These are phyloP conservation scores for Termitomyces sp. DNA, from an alignment of 768 basidiomycete genomes.

Conservation along the genomic window DNA sequence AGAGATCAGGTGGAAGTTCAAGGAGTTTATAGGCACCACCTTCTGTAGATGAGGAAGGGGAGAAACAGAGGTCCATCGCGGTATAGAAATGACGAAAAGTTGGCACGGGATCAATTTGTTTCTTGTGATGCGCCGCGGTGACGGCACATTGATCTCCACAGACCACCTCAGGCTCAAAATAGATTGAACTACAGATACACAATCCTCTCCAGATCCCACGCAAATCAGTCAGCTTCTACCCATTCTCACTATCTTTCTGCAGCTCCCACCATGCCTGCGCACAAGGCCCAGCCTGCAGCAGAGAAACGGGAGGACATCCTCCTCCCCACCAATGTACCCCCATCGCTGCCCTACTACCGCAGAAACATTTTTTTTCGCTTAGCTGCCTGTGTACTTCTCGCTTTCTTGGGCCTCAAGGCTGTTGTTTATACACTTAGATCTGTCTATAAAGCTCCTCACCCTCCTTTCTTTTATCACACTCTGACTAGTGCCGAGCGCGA, in stretches of 20 bases:
- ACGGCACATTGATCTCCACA: too few species aligned
- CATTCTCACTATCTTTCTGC: not conserved
- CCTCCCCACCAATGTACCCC: constrained; percentile 4
- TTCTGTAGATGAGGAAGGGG: constrained; percentile 42
- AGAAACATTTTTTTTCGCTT: constrained; percentile 11
- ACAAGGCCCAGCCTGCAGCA: constrained; percentile 6
- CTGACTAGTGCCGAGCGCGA: constrained; percentile 15
- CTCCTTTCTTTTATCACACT: not conserved
- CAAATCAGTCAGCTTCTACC: not conserved
- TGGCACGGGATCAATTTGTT: not conserved
- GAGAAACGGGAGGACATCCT: constrained; percentile 11
- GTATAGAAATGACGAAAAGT: too few species aligned
- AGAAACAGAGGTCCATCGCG: constrained; percentile 58
- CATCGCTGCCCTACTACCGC: not conserved
- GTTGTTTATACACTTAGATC: not conserved
- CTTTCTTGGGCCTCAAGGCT: constrained; percentile 8
- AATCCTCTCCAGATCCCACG: not conserved
- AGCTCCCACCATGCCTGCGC: constrained; percentile 12
- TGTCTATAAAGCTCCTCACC: not conserved
- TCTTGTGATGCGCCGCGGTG: too few species aligned
- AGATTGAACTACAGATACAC: not conserved
- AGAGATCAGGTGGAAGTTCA: constrained; percentile 71
- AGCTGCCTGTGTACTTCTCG: constrained; percentile 3
- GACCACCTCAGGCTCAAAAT: too few species aligned
- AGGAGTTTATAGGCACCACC: constrained; percentile 62